Evolutionary conservation across 2,329 filamentous ascomycete genomes (phyloP), one percentile per base, ranked within the genome.

Genomic region (Fusarium sp.): DNA sequence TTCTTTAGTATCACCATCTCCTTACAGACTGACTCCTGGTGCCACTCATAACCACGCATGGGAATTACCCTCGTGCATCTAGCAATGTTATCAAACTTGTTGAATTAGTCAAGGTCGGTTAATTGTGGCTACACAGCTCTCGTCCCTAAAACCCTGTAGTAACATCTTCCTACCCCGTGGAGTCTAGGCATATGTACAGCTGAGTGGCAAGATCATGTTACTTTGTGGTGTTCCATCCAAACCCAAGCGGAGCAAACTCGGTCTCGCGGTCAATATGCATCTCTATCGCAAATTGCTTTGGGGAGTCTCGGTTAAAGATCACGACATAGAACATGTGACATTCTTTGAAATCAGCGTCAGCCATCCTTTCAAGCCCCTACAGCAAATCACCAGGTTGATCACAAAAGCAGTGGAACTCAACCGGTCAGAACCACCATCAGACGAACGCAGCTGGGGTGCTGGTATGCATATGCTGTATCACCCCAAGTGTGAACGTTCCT

Each of bases 391-490:
- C 44, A 53, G n/a, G 35, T 54, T 55, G 46, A 33, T 43, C 22
- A 40, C 44, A 51, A n/a, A 47, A 56, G 69, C 43, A 51, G 70
- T 72, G 65, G 45, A 52, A 72, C 67, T 47, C 37, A 20, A 56
- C 67, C 70, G 70, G 70, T 72, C 56, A 71, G 50, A 51, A 35
- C 24, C 30, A 35, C 24, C 45, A 43, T 9, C 22, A 48, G 33
- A 47, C 43, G 35, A 54, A 32, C 44, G 45, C 47, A 39, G 7
- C 49, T 39, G 47, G 47, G 43, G 17, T 56, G 49, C 13, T 33
- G 41, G 26, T 54, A 22, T 58, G 56, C 70, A 67, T 60, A 71
- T 70, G 64, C 45, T 35, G 67, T 71, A 51, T 24, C 33, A 64
- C 66, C 35, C 17, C 15, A 14, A 7, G 11, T 10, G 22, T 45